Conservation (phyloP, 2,329 filamentous ascomycete species). For the Onygenales sp. region DNA sequence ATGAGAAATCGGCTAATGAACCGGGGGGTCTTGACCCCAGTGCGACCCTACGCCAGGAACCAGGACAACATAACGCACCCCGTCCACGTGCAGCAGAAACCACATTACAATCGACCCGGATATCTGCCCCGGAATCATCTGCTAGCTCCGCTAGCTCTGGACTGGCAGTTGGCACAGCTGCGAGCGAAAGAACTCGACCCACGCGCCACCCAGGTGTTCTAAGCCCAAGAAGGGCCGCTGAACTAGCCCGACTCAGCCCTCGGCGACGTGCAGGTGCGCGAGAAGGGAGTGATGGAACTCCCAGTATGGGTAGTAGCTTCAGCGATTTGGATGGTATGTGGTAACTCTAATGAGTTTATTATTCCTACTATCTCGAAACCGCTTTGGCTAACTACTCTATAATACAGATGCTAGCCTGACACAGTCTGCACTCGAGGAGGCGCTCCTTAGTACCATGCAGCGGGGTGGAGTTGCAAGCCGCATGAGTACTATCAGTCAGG, state of each 20-base stretch:
- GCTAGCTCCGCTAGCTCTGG: slow-evolving; percentile 30
- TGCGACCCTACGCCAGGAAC: slow-evolving; percentile 32
- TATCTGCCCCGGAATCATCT: slow-evolving; percentile 21
- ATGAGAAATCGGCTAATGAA: slow-evolving; percentile 12
- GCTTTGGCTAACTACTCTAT: slow-evolving; percentile 4
- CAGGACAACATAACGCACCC: slow-evolving; percentile 18
- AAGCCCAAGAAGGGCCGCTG: slow-evolving; percentile 39
- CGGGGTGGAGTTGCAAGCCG: slow-evolving; percentile 41
- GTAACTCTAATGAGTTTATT: too few relatives aligned
- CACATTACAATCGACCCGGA: slow-evolving; percentile 12
- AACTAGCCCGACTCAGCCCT: slow-evolving; percentile 40
- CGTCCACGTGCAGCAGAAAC: slow-evolving; percentile 21
- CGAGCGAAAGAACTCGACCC: slow-evolving; percentile 13
- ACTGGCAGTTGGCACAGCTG: slow-evolving; percentile 16
- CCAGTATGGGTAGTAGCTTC: slow-evolving; percentile 57
- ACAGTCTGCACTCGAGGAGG: slow-evolving; percentile 56
- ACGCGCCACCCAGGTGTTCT: slow-evolving; percentile 16
- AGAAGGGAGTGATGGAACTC: slow-evolving; percentile 45
- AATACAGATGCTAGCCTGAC: slow-evolving; percentile 50
- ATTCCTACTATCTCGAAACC: too few relatives aligned
- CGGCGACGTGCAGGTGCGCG: slow-evolving; percentile 26
- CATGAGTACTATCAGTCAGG: slow-evolving; percentile 45
- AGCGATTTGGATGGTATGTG: slow-evolving; percentile 52
- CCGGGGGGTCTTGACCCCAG: slow-evolving; percentile 25
- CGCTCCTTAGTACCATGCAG: slow-evolving; percentile 53